Conservation (phyloP, 2,329 filamentous ascomycete genomes). For the Fusarium sp. region DNA sequence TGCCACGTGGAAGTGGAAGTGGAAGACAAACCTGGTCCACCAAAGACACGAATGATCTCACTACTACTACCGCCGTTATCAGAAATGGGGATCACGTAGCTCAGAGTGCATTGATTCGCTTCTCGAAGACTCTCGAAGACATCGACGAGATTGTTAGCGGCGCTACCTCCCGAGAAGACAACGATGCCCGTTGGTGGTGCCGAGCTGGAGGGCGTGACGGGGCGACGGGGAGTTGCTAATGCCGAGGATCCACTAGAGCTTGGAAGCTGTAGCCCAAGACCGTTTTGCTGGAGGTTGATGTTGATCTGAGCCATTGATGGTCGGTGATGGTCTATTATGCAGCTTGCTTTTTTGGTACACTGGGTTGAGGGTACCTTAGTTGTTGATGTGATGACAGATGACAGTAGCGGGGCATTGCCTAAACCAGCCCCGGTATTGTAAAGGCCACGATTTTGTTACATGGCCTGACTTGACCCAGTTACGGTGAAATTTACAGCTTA, state of each 20-base stretch:
- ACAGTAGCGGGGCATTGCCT: slow-evolving; percentile 16
- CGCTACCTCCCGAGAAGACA: slow-evolving; percentile 92
- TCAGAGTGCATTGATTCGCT: slow-evolving; percentile 77
- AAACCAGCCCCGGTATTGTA: slow-evolving; percentile 12
- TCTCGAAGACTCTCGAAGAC: slow-evolving; percentile 80
- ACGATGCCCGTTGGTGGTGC: slow-evolving; percentile 67
- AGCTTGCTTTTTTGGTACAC: background rate
- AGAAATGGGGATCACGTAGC: slow-evolving; percentile 93
- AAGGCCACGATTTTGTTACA: slow-evolving; percentile 3
- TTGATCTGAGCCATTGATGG: slow-evolving; percentile 41
- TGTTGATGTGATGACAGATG: slow-evolving; percentile 31
- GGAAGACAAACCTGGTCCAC: slow-evolving; percentile 78
- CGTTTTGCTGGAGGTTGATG: slow-evolving; percentile 29
- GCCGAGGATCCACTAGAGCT: slow-evolving; percentile 42
- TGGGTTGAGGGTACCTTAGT: background rate
- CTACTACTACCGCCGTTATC: slow-evolving; percentile 97
- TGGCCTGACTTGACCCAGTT: background rate
- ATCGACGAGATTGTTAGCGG: slow-evolving; percentile 94
- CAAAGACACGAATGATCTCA: slow-evolving; percentile 94
- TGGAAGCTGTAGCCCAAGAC: slow-evolving; percentile 45
- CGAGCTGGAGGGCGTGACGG: slow-evolving; percentile 37
- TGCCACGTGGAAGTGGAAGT: slow-evolving; percentile 28
- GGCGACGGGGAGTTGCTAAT: slow-evolving; percentile 31
- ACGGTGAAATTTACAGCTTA: background rate
- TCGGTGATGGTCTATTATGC: slow-evolving; percentile 26